Evolutionary conservation across 352 stramenopile species (phyloP).

Genomic region (Achlya hypogyna): DNA sequence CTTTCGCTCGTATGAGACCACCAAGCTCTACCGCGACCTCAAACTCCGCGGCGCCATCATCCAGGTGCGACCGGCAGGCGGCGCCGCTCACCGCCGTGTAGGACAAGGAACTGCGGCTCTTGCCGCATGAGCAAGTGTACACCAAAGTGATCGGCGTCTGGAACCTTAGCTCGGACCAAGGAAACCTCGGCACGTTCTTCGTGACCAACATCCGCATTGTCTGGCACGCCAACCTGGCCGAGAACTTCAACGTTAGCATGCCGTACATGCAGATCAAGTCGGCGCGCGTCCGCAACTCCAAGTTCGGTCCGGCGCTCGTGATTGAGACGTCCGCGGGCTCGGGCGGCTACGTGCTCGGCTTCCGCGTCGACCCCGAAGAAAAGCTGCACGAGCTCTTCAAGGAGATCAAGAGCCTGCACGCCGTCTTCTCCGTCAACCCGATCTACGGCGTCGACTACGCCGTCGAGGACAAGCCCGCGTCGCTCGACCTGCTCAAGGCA

Average conservation of each 20-base stretch:
- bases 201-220: conserved; percentile 90
- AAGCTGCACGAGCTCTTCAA: conserved; percentile 76
- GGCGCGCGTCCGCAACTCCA: conserved; percentile 74
- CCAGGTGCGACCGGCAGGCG: conserved; percentile 23
- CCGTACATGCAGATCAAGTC: conserved; percentile 91
- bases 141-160: conserved; percentile 79
- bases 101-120: conserved; percentile 76
- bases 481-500: conserved; percentile 56
- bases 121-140: conserved; percentile 88
- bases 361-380: conserved; percentile 84
- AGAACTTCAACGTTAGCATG: conserved; percentile 94
- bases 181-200: conserved; percentile 89
- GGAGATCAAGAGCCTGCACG: conserved; percentile 75
- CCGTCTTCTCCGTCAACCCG: conserved; percentile 72
- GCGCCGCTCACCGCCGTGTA: no score
- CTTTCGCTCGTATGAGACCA: conserved; percentile 88
- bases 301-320: conserved; percentile 87
- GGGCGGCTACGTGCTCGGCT: conserved; percentile 88
- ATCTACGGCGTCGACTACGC: conserved; percentile 88
- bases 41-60: conserved; percentile 89
- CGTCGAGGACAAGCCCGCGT: conserved; percentile 63
- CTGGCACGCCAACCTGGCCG: conserved; percentile 87
- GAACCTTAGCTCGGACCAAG: conserved; percentile 89
- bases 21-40: conserved; percentile 88
- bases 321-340: conserved; percentile 74